Evolutionary conservation across 2,329 filamentous ascomycete genomes (phyloP), one percentile per base, ranked within the genome.

Genomic region (Gnomoniopsis smithogilvyi): DNA sequence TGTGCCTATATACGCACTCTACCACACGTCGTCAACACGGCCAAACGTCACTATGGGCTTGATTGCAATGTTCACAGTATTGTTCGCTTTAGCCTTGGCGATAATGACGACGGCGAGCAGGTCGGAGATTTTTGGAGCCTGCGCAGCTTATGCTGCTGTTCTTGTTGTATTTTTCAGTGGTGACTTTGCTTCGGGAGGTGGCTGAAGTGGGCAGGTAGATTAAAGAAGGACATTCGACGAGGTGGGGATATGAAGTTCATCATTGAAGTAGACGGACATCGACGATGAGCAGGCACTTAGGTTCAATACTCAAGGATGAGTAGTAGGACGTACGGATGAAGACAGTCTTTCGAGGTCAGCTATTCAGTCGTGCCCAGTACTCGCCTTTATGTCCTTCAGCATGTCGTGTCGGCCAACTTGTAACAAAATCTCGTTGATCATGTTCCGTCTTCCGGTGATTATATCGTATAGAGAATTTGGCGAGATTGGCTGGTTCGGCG

Each of bases 201-300:
- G 51, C 26, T 15, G 19, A 26, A 17, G 14, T 12, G 2, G 26
- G 46, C 43, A 2, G 43, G n/a, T 3, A 3, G 21, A 51, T 0
- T 76, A 77, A 10, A 78, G 78, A 59, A 57, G 63, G 34, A 69
- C 76, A 0, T 67, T 73, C 54, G 26, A 8, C 8, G 26, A 30
- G 4, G 26, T 4, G 8, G 26, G 26, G 70, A 65, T 48, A 55
- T 79, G 1, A 71, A 73, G 1, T 64, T 74, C 34, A 59, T 78
- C 15, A 74, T 21, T 46, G 2, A 6, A 15, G 15, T 15, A 14
- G 26, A 8, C 8, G 26, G 8, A 30, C 8, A 8, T 30, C 26
- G 26, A 30, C 26, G 26, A 30, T 30, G 26, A 8, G 26, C 26
- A 8, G 4, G 8, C 26, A 30, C 26, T 30, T 8, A 4, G 26